Evolutionary conservation across 2,329 filamentous ascomycete genomes (phyloP).

Genomic region (Botrytis fragariae): DNA sequence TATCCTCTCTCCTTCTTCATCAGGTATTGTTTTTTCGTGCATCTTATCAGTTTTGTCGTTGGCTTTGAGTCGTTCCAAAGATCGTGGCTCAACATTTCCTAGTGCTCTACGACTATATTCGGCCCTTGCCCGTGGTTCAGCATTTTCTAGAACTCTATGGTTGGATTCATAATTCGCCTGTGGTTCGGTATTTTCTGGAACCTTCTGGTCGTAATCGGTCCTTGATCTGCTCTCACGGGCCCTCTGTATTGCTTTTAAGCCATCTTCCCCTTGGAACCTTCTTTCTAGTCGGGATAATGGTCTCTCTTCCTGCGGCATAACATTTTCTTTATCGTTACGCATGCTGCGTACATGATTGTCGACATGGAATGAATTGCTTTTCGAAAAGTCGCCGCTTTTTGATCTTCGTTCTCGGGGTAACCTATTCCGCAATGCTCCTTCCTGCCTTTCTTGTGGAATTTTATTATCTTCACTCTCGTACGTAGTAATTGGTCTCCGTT

Average conservation of each 20-base stretch:
- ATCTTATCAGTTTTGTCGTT: constrained; percentile 21
- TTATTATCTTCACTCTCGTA: constrained; percentile 16
- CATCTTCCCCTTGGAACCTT: constrained; percentile 13
- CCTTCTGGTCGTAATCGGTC: constrained; percentile 11
- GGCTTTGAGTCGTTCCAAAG: constrained; percentile 5
- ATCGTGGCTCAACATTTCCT: constrained; percentile 1
- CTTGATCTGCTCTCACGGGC: constrained; percentile 11
- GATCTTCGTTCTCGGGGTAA: constrained; percentile 14
- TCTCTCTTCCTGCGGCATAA: background rate
- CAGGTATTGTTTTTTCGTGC: constrained; percentile 30
- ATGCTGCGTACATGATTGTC: background rate
- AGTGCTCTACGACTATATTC: background rate
- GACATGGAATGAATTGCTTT: background rate
- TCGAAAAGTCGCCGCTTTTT: constrained; percentile 13
- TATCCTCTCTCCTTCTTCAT: constrained; percentile 29
- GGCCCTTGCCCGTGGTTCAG: background rate
- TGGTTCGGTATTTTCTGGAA: background rate
- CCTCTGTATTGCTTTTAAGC: constrained; percentile 8
- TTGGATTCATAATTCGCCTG: background rate
- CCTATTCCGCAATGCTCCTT: constrained; percentile 4
- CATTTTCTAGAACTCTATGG: background rate
- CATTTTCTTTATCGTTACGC: constrained; percentile 13
- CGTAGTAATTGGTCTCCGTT: constrained; percentile 11
- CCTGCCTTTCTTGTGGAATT: background rate
- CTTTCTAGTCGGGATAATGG: constrained; percentile 24